phyloP scores from a whole-genome alignment of 495 filamentous ascomycete genomes.

The Daldinia bambusicola region DNA sequence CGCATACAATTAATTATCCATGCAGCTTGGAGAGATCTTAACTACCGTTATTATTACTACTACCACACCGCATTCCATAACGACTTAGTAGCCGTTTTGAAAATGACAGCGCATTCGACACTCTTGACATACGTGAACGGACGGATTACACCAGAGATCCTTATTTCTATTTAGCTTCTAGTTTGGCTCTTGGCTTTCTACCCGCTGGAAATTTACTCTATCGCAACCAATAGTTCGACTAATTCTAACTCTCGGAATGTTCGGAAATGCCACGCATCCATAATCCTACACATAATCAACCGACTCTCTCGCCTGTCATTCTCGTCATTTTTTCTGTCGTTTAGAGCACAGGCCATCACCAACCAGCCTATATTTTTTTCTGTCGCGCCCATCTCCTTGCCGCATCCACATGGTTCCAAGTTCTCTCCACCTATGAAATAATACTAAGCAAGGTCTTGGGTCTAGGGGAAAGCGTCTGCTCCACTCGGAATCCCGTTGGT shows the following conservation, averaged over 20 bases:
- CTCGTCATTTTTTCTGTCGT: neutral
- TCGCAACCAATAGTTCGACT: slow-evolving; percentile 34
- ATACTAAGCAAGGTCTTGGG: slow-evolving; percentile 2
- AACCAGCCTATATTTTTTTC: slow-evolving; percentile 3
- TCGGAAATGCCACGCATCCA: slow-evolving; percentile 29
- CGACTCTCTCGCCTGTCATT: neutral
- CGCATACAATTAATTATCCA: slow-evolving; percentile 20
- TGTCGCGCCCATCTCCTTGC: neutral
- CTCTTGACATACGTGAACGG: slow-evolving; percentile 36
- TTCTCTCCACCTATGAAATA: slow-evolving; percentile 29
- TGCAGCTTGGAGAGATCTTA: slow-evolving; percentile 31
- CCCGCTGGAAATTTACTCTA: slow-evolving; percentile 26
- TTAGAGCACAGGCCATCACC: neutral
- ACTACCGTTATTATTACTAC: slow-evolving; percentile 37
- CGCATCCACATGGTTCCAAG: neutral
- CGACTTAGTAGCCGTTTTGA: slow-evolving; percentile 16
- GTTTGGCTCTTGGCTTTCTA: slow-evolving; percentile 22
- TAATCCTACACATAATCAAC: slow-evolving; percentile 18
- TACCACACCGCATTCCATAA: slow-evolving; percentile 16
- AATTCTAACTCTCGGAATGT: slow-evolving; percentile 31
- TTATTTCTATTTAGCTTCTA: slow-evolving; percentile 33
- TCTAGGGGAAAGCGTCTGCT: slow-evolving; percentile 19
- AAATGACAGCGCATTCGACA: slow-evolving; percentile 32
- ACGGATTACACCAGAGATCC: slow-evolving; percentile 13
- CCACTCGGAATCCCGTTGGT: slow-evolving; percentile 9